A percentile compares a stretch with the other conserved stretches of the same genome.
Conservation (phyloP, 1,139 yeast genomes). For the Hyphopichia khmerensis region DNA sequence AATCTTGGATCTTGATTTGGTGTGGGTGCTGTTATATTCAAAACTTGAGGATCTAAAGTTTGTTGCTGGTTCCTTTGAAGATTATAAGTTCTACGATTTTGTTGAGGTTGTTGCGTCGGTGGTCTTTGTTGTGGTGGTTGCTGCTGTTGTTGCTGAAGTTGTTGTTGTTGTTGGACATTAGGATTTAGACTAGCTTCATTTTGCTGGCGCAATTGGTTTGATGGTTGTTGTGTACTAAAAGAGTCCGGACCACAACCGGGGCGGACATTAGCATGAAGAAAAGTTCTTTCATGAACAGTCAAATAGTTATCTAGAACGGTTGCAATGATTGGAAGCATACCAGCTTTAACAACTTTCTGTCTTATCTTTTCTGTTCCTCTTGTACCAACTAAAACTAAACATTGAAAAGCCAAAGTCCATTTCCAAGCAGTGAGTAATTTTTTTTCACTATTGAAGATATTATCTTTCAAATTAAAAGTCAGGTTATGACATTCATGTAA, state of each 20-base stretch:
- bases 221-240: neutral
- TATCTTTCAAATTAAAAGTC: slow-evolving; percentile 30
- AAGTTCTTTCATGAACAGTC: slow-evolving; percentile 40
- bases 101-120: neutral
- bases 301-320: slow-evolving; percentile 87
- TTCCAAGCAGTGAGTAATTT: slow-evolving; percentile 82
- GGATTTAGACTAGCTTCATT: slow-evolving; percentile 3
- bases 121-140: neutral
- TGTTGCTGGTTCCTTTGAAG: slow-evolving; percentile 2
- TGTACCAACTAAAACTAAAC: slow-evolving; percentile 86
- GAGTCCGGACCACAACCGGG: neutral
- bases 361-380: slow-evolving; percentile 88
- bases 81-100: neutral
- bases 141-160: slow-evolving; percentile 3
- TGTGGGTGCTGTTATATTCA: slow-evolving; percentile 1
- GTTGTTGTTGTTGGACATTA: slow-evolving; percentile 5
- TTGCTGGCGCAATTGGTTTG: slow-evolving; percentile 5
- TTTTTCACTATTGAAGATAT: slow-evolving; percentile 44
- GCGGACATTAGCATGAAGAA: slow-evolving; percentile 27
- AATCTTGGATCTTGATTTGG: neutral
- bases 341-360: slow-evolving; percentile 85
- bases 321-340: slow-evolving; percentile 85
- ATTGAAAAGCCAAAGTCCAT: slow-evolving; percentile 94
- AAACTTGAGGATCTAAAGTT: neutral
- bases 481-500: slow-evolving; percentile 71